Conservation (phyloP, 345 rosid genomes). For the Sisymbrium altissimum region DNA sequence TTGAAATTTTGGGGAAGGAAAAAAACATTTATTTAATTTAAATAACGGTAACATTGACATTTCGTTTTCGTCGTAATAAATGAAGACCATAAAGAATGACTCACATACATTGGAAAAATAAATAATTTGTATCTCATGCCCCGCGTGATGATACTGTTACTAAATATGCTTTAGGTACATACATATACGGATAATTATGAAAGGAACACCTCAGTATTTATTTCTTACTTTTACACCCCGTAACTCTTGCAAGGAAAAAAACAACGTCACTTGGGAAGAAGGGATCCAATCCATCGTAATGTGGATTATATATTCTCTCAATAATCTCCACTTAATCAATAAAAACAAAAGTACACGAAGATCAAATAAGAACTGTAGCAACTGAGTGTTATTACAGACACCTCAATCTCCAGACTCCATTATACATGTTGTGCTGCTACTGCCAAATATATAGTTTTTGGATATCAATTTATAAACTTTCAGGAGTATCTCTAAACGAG, state of each 20-base stretch:
- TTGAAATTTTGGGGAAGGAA: constrained; percentile 41
- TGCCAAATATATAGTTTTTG: neutral
- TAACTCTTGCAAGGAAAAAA: neutral
- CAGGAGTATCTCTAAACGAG: neutral
- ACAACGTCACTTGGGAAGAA: neutral
- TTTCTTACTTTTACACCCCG: neutral
- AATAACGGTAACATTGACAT: constrained; percentile 33
- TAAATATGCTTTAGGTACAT: constrained; percentile 11
- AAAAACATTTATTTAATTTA: neutral
- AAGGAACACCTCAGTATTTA: neutral
- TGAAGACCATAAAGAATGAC: neutral
- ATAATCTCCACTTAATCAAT: neutral
- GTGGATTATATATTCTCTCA: neutral
- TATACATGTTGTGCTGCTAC: neutral
- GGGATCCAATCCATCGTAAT: neutral
- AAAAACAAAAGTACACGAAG: neutral
- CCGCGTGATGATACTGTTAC: constrained; percentile 14
- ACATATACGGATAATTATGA: neutral
- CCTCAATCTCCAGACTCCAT: neutral
- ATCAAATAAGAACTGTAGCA: neutral
- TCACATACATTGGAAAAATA: neutral
- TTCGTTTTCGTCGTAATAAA: constrained; percentile 34
- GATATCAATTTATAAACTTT: neutral
- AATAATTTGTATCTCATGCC: constrained; percentile 21
- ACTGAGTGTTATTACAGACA: neutral